Conservation (phyloP, 2,329 filamentous ascomycete species). For the Simplicillium sp. region DNA sequence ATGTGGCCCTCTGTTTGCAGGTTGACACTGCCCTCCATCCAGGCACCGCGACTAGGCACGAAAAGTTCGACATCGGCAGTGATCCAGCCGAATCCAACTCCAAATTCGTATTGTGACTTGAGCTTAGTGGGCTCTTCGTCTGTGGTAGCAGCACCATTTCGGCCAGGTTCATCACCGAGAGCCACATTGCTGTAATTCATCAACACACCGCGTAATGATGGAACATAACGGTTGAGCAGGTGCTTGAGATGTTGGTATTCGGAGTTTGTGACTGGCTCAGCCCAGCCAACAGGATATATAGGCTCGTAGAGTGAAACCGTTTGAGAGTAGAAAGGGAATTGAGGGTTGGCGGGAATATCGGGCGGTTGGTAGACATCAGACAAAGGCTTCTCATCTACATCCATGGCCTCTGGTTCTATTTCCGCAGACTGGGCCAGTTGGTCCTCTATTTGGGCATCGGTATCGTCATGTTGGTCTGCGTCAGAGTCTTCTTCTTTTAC, state of each 20-base stretch:
- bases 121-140: conserved; percentile 37
- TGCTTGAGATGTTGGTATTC: conserved; percentile 68
- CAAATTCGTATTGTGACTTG: conserved; percentile 66
- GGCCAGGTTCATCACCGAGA: conserved; percentile 50
- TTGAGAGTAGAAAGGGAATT: conserved; percentile 68
- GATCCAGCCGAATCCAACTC: conserved; percentile 77
- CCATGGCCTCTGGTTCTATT: conserved; percentile 25
- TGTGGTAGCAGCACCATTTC: conserved; percentile 33
- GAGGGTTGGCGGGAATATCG: conserved; percentile 28
- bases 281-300: conserved; percentile 61
- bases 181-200: conserved; percentile 63
- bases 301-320: conserved; percentile 74
- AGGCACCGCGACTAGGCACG: conserved; percentile 61
- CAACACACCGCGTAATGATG: conserved; percentile 62
- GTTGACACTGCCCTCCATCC: conserved; percentile 73
- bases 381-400: conserved; percentile 23
- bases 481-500: conserved; percentile 16
- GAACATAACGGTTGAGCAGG: conserved; percentile 67
- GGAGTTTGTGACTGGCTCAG: conserved; percentile 59
- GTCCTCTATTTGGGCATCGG: conserved; percentile 6
- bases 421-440: conserved; percentile 1
- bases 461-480: conserved; percentile 1
- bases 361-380: conserved; percentile 26
- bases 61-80: conserved; percentile 83
- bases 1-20: conserved; percentile 84